Conservation (phyloP, 495 filamentous ascomycete genomes). For the Niebla homalea region DNA sequence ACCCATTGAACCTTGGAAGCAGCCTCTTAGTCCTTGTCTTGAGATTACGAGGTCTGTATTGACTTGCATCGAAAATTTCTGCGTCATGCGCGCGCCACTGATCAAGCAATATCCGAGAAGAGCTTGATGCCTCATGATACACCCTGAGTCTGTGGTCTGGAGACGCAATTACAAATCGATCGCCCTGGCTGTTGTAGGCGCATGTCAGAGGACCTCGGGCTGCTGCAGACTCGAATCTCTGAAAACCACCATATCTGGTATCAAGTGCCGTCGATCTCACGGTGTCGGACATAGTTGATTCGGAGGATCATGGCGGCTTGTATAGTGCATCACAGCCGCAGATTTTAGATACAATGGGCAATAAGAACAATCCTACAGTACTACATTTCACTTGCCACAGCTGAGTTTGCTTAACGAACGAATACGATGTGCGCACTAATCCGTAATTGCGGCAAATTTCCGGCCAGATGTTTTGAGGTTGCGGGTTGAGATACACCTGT, state of each 20-base stretch:
- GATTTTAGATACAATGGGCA: too few relatives aligned
- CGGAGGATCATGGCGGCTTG: too few relatives aligned
- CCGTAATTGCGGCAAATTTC: too few relatives aligned
- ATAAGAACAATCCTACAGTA: too few relatives aligned
- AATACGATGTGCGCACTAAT: too few relatives aligned
- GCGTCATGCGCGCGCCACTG: constrained; percentile 85
- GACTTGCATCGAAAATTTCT: constrained; percentile 72
- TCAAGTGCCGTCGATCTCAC: neutral
- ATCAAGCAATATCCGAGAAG: constrained; percentile 47
- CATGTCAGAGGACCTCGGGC: constrained; percentile 39
- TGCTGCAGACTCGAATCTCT: constrained; percentile 55
- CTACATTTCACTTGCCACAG: too few relatives aligned
- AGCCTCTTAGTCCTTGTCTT: neutral
- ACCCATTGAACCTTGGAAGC: constrained; percentile 65
- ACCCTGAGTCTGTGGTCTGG: constrained; percentile 90
- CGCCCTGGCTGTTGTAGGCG: constrained; percentile 66
- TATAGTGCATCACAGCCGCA: too few relatives aligned
- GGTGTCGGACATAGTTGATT: neutral
- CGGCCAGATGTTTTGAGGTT: neutral
- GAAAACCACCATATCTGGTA: constrained; percentile 31
- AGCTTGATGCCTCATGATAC: constrained; percentile 42
- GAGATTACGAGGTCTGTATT: neutral
- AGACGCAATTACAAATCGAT: constrained; percentile 77
- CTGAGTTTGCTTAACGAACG: too few relatives aligned
- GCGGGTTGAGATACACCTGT: neutral